These are phyloP conservation scores for Kodamaea restingae DNA, from an alignment of 805 yeast genomes.

Conservation along the genomic window DNA sequence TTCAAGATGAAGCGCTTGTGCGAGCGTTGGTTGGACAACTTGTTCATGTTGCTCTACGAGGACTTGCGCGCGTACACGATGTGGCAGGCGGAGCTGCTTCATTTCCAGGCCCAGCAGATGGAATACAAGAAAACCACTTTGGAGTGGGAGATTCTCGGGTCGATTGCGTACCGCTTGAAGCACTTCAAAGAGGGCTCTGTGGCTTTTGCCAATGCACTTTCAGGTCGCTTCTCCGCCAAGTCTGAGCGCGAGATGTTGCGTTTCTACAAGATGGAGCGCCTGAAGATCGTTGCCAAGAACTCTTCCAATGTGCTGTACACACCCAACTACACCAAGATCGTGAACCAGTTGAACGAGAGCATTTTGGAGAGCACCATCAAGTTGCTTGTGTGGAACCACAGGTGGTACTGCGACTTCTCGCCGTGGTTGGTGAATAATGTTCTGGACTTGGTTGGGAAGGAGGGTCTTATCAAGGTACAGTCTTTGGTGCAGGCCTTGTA, in stretches of 20 bases:
- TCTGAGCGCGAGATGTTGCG: conserved; percentile 71
- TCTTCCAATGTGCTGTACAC: conserved; percentile 13
- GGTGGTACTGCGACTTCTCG: conserved; percentile 94
- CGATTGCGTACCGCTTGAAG: conserved; percentile 78
- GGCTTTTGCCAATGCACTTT: conserved; percentile 73
- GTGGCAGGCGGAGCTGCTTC: conserved; percentile 90
- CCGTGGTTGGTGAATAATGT: conserved; percentile 60
- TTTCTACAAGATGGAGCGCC: conserved; percentile 53
- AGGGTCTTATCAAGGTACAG: conserved; percentile 74
- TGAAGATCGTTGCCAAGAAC: conserved; percentile 30
- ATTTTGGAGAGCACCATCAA: conserved; percentile 70
- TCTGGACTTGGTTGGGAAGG: conserved; percentile 61
- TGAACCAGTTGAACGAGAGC: conserved; percentile 46
- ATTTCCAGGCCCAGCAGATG: conserved; percentile 83
- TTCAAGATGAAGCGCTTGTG: conserved; percentile 63
- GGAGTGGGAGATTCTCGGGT: conserved; percentile 92
- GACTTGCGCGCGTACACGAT: conserved; percentile 79
- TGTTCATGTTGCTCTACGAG: conserved; percentile 65
- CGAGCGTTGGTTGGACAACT: conserved; percentile 70
- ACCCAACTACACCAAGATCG: conserved; percentile 35
- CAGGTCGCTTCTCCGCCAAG: conserved; percentile 73
- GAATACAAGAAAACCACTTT: conserved; percentile 71
- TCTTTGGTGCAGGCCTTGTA: conserved; percentile 68
- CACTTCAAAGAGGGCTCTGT: conserved; percentile 83
- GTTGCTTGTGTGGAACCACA: conserved; percentile 93